These are phyloP conservation scores for Deuterostichococcus epilithicus DNA, from an alignment of 139 green algal species.

Conservation along the genomic window DNA sequence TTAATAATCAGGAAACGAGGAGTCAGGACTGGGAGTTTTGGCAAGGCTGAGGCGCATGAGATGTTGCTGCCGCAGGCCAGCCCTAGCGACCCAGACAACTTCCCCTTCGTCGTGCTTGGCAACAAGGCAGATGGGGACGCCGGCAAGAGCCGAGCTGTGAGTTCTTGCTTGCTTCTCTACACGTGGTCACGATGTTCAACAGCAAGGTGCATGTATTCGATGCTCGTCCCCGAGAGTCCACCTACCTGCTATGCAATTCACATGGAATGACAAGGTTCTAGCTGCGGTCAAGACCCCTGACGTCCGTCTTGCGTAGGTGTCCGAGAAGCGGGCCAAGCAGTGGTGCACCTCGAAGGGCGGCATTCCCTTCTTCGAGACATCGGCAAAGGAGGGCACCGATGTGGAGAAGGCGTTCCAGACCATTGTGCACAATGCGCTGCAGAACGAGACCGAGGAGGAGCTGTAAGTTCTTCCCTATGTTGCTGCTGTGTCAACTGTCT, in stretches of 20 bases:
- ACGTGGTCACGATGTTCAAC: background rate
- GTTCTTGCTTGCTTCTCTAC: background rate
- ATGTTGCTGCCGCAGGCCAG: no score
- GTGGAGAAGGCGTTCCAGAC: constrained; percentile 86
- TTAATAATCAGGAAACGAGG: no score
- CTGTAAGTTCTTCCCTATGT: constrained; percentile 52
- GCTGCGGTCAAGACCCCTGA: no score
- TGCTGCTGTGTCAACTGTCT: background rate
- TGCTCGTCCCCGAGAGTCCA: background rate
- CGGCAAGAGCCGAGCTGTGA: constrained; percentile 70
- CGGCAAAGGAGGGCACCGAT: constrained; percentile 90
- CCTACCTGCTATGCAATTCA: background rate
- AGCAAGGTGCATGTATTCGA: constrained; percentile 5
- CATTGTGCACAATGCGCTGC: constrained; percentile 88
- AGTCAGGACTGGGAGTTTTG: no score
- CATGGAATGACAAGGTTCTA: background rate
- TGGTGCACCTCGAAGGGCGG: constrained; percentile 89
- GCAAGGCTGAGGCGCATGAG: no score
- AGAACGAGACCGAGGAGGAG: constrained; percentile 92
- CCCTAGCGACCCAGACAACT: constrained; percentile 86
- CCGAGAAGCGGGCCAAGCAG: constrained; percentile 90
- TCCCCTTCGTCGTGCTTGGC: constrained; percentile 97
- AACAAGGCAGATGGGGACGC: constrained; percentile 98
- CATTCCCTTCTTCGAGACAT: constrained; percentile 96
- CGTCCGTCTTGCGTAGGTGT: constrained; percentile 61